phyloP scores from a whole-genome alignment of 768 basidiomycete genomes.

The Hygrocybe coccinea region DNA sequence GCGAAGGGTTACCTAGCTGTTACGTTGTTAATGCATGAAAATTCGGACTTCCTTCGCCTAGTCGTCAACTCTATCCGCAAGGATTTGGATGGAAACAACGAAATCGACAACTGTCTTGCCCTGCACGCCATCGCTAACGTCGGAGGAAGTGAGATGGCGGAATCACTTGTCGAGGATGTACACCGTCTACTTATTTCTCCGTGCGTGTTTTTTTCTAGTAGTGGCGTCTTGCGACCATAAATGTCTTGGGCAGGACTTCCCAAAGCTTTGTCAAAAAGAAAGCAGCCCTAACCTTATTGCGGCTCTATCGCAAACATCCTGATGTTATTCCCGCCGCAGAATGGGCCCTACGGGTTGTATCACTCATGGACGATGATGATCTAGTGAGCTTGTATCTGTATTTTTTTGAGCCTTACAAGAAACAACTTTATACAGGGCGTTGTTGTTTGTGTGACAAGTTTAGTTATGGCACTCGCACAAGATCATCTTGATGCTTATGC shows the following conservation, averaged over 20 bases:
- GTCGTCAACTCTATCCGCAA: constrained; percentile 99
- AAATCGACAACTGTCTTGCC: constrained; percentile 93
- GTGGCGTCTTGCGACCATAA: not conserved
- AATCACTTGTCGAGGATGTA: constrained; percentile 88
- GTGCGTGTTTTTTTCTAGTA: constrained; percentile 41
- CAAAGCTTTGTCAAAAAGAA: constrained; percentile 97
- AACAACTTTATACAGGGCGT: constrained; percentile 61
- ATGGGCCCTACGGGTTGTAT: constrained; percentile 92
- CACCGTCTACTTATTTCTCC: constrained; percentile 92
- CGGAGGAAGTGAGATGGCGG: constrained; percentile 97
- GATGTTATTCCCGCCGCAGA: constrained; percentile 89
- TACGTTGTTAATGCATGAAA: constrained; percentile 97
- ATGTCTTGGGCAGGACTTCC: constrained; percentile 63
- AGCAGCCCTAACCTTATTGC: constrained; percentile 86
- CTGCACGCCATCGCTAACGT: constrained; percentile 98
- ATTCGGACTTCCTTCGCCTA: constrained; percentile 91
- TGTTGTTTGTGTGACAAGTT: constrained; percentile 86
- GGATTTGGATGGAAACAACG: constrained; percentile 90
- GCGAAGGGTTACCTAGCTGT: constrained; percentile 92
- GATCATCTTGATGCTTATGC: constrained; percentile 87
- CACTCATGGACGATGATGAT: constrained; percentile 93
- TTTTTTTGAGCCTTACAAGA: constrained; percentile 4
- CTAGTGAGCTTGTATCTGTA: constrained; percentile 44
- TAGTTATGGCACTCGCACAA: constrained; percentile 92
- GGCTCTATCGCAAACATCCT: constrained; percentile 93